phyloP scores from a whole-genome alignment of 371 early-diverging fungal species.

The Fennellomyces sp. region DNA sequence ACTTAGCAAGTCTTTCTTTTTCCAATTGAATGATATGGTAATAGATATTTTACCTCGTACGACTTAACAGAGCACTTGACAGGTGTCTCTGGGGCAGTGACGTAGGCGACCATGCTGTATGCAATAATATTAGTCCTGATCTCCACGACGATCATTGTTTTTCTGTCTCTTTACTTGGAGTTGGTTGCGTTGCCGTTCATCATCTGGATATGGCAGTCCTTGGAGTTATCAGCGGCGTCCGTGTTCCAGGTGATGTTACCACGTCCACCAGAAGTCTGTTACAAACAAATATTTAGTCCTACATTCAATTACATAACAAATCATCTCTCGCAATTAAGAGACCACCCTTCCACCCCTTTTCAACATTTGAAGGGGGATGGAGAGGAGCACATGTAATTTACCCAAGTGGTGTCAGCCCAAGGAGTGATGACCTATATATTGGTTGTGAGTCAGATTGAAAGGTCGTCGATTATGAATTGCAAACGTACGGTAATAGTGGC shows the following conservation, averaged over 20 bases:
- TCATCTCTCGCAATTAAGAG: not conserved
- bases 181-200: slow-evolving; percentile 43
- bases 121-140: not conserved
- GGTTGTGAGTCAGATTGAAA: slow-evolving; percentile 1
- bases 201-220: slow-evolving; percentile 47
- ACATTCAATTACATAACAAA: not conserved
- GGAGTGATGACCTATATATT: slow-evolving; percentile 49
- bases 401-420: slow-evolving; percentile 43
- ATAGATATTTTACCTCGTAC: slow-evolving; percentile 16
- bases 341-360: not conserved
- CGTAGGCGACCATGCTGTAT: slow-evolving; percentile 26
- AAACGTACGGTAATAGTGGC: slow-evolving; percentile 22
- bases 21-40: not conserved
- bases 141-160: not conserved
- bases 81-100: slow-evolving; percentile 21
- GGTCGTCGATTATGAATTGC: slow-evolving; percentile 1
- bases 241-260: slow-evolving; percentile 49
- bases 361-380: not conserved
- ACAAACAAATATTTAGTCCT: not conserved
- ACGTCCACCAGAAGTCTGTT: slow-evolving; percentile 40
- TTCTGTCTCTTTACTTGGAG: slow-evolving; percentile 37
- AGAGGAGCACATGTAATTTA: slow-evolving; percentile 12
- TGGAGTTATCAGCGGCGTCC: slow-evolving; percentile 26
- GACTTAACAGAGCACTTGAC: slow-evolving; percentile 20
- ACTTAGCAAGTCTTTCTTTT: not conserved